Evolutionary conservation across 768 basidiomycete genomes (phyloP).

Genomic region (Pulveroboletus sp.): DNA sequence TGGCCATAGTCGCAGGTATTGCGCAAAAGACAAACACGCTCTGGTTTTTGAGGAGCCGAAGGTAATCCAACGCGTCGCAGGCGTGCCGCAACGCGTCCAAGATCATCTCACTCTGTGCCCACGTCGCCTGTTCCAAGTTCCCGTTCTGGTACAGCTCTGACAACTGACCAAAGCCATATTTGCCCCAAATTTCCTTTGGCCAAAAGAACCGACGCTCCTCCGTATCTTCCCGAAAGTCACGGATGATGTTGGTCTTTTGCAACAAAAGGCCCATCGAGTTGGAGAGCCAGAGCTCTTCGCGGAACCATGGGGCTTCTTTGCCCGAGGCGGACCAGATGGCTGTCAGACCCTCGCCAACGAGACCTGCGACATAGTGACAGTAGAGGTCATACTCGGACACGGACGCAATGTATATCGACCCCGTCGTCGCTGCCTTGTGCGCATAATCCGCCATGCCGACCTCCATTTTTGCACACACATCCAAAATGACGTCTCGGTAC

Average conservation of each 20-base stretch:
- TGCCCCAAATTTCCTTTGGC: slow-evolving; percentile 90
- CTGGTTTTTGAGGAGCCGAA: slow-evolving; percentile 83
- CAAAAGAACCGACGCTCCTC: slow-evolving; percentile 88
- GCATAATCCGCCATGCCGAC: slow-evolving; percentile 95
- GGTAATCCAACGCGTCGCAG: slow-evolving; percentile 85
- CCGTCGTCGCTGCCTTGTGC: slow-evolving; percentile 72
- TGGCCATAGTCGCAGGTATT: slow-evolving; percentile 92
- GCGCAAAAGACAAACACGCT: slow-evolving; percentile 95
- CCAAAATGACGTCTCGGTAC: slow-evolving; percentile 76
- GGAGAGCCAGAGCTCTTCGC: slow-evolving; percentile 78
- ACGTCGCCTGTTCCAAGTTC: slow-evolving; percentile 64
- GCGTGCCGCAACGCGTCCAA: slow-evolving; percentile 84
- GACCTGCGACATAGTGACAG: slow-evolving; percentile 97
- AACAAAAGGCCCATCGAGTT: slow-evolving; percentile 95
- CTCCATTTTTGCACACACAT: slow-evolving; percentile 86
- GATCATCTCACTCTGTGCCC: slow-evolving; percentile 86
- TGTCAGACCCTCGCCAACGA: slow-evolving; percentile 94
- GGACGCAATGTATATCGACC: slow-evolving; percentile 67
- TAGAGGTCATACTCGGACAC: slow-evolving; percentile 92
- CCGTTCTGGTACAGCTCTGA: slow-evolving; percentile 60
- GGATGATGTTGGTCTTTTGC: slow-evolving; percentile 98
- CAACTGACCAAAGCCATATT: slow-evolving; percentile 71
- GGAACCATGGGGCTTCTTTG: slow-evolving; percentile 75
- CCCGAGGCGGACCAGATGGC: slow-evolving; percentile 83
- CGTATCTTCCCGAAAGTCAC: slow-evolving; percentile 90